phyloP scores from a whole-genome alignment of 768 basidiomycete species.

The Gymnopilus junonius region DNA sequence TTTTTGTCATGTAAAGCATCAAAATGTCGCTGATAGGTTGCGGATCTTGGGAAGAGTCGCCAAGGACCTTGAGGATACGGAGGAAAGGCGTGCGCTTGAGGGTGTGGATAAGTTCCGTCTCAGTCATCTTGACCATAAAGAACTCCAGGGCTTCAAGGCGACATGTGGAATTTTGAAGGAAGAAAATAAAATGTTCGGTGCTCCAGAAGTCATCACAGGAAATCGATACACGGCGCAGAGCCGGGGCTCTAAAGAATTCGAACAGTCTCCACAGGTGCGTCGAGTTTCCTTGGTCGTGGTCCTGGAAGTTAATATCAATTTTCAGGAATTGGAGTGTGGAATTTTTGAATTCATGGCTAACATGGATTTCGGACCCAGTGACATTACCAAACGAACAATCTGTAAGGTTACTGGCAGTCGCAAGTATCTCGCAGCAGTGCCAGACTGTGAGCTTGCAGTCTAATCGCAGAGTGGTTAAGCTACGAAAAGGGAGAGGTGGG shows the following conservation, averaged over 20 bases:
- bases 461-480: background rate
- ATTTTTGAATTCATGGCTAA: background rate
- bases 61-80: conserved; percentile 4
- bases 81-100: conserved; percentile 1
- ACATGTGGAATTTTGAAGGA: conserved; percentile 6
- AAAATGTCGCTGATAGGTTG: conserved; percentile 3
- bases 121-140: conserved; percentile 8
- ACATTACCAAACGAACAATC: conserved; percentile 11
- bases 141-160: conserved; percentile 6
- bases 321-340: background rate
- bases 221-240: conserved; percentile 1
- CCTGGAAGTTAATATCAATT: conserved; percentile 12
- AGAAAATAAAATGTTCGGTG: conserved; percentile 1
- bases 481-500: background rate
- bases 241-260: conserved; percentile 8
- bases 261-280: conserved; percentile 12
- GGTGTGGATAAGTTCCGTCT: background rate
- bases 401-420: background rate
- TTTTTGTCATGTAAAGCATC: conserved; percentile 2
- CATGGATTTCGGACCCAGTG: background rate
- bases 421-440: conserved; percentile 4
- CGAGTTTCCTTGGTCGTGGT: background rate
- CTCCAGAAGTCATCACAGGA: conserved; percentile 11
- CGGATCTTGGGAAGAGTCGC: conserved; percentile 9
- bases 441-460: conserved; percentile 6